phyloP scores from a whole-genome alignment of 2,329 filamentous ascomycete genomes.

The Botrytis paeoniae region DNA sequence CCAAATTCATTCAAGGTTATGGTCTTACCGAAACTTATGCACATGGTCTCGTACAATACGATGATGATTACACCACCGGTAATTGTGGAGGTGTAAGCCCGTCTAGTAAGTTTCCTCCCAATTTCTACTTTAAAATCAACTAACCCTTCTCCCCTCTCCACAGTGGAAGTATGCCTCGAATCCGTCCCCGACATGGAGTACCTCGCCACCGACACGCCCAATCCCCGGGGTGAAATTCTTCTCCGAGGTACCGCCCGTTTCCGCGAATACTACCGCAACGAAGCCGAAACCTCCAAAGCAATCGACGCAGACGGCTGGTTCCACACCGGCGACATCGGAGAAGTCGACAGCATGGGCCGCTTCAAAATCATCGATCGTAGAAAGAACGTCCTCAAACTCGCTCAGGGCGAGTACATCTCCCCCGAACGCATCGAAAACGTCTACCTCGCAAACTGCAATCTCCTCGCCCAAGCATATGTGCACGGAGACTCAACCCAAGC shows the following conservation, averaged over 20 bases:
- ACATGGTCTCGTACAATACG: slow-evolving; percentile 65
- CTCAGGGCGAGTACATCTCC: slow-evolving; percentile 96
- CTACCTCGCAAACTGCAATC: slow-evolving; percentile 75
- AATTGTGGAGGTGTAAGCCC: slow-evolving; percentile 76
- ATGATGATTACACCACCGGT: slow-evolving; percentile 69
- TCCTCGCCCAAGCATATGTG: slow-evolving; percentile 78
- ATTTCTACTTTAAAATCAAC: not conserved
- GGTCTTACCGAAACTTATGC: slow-evolving; percentile 94
- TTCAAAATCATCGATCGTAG: slow-evolving; percentile 93
- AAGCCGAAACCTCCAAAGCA: slow-evolving; percentile 78
- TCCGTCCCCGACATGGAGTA: slow-evolving; percentile 96
- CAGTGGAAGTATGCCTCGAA: slow-evolving; percentile 72
- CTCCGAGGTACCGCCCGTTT: slow-evolving; percentile 79
- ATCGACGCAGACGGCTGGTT: slow-evolving; percentile 94
- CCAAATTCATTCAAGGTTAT: slow-evolving; percentile 81
- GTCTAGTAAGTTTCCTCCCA: slow-evolving; percentile 9
- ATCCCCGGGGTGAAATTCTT: slow-evolving; percentile 85
- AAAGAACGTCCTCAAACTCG: slow-evolving; percentile 99
- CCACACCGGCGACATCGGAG: slow-evolving; percentile 88
- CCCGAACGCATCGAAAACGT: slow-evolving; percentile 97
- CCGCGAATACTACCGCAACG: slow-evolving; percentile 84
- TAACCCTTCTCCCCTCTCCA: slow-evolving; percentile 26
- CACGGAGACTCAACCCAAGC: slow-evolving; percentile 86
- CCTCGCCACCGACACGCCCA: slow-evolving; percentile 78
- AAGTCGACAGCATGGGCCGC: slow-evolving; percentile 79